Base-by-base conservation (phyloP, 164 flowering plant species). In the Piper longum region DNA sequence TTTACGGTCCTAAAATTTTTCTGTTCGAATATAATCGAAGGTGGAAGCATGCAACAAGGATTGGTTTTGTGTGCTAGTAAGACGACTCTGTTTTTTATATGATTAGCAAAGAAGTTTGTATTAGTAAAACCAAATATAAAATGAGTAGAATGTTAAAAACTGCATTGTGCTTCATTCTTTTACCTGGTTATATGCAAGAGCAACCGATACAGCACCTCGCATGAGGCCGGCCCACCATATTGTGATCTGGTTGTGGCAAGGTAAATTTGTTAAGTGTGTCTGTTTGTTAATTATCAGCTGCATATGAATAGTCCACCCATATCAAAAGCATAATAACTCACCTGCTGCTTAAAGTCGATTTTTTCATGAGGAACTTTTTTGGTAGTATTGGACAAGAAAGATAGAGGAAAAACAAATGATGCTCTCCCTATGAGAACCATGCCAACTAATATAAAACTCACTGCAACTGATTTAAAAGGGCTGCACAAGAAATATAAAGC, bases 161-260 rank as follows among this genome's bases (percentile, higher is more conserved):
- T 26, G 36, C 36, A 2, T 26, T 2, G 2, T 26, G 36, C 36
- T 26, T 26, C 36, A 26, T 26, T 26, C 36, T 4, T 59, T 74
- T 69, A 77, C 85, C 85, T 81, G 76, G 54, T 81, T 77, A 71
- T 81, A 81, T 26, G 36, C 36, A 26, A 26, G 36, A 26, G 36
- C 36, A 26, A 26, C 36, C 36, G 36, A 26, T 26, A 81, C 85
- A 40, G 82, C 85, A 60, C 85, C 83, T 57, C 83, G 67, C 85
- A 81, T 81, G 17, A 81, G 79, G 65, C 85, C 85, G 62, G 85
- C 82, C 85, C 85, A 81, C 85, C 85, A 81, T 57, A 79, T 75
- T 55, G 72, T 77, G 16, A 79, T 60, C 85, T 81, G 80, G 19
- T 52, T 26, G 36, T 26, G 36, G 36, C 36, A 2, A 26, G 36